Conservation (phyloP, 208 protist species). For the Crithidia expoeki region DNA sequence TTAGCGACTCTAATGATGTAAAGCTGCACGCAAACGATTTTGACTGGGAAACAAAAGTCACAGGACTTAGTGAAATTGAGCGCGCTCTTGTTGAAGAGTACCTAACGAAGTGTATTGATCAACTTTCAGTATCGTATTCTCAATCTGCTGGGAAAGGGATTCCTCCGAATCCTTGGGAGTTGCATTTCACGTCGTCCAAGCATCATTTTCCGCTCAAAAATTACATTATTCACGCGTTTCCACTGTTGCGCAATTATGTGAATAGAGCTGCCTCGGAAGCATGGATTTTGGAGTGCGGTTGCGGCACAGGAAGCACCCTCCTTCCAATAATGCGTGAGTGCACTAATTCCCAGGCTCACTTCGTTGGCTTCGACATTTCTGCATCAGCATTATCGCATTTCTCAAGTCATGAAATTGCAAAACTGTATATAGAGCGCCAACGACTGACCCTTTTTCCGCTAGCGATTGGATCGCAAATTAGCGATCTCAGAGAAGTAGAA, state of each 20-base stretch:
- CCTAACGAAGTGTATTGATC: constrained; percentile 8
- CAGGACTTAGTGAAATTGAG: constrained; percentile 38
- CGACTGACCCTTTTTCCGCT: constrained; percentile 48
- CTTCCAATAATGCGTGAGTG: constrained; percentile 70
- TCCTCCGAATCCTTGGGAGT: constrained; percentile 46
- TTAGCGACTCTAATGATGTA: constrained; percentile 61
- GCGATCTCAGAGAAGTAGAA: not conserved
- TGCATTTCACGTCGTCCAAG: constrained; percentile 53
- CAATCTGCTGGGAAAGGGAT: not conserved
- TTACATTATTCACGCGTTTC: constrained; percentile 80
- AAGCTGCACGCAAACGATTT: constrained; percentile 79
- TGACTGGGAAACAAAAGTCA: constrained; percentile 50
- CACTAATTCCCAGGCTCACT: constrained; percentile 32
- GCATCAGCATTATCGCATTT: constrained; percentile 51
- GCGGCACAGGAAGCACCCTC: constrained; percentile 77
- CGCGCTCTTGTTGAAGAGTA: constrained; percentile 39
- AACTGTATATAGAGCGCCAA: constrained; percentile 20
- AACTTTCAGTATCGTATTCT: not conserved
- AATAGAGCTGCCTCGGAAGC: not conserved
- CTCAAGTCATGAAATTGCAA: constrained; percentile 45
- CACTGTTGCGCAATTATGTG: constrained; percentile 46
- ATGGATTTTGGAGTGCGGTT: constrained; percentile 74
- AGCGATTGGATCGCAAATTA: constrained; percentile 17
- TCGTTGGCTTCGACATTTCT: constrained; percentile 78
- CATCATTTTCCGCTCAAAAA: constrained; percentile 85